Evolutionary conservation across 2,329 filamentous ascomycete species (phyloP), one percentile per base, ranked within the genome.

Genomic region (Amylocarpus encephaloides): DNA sequence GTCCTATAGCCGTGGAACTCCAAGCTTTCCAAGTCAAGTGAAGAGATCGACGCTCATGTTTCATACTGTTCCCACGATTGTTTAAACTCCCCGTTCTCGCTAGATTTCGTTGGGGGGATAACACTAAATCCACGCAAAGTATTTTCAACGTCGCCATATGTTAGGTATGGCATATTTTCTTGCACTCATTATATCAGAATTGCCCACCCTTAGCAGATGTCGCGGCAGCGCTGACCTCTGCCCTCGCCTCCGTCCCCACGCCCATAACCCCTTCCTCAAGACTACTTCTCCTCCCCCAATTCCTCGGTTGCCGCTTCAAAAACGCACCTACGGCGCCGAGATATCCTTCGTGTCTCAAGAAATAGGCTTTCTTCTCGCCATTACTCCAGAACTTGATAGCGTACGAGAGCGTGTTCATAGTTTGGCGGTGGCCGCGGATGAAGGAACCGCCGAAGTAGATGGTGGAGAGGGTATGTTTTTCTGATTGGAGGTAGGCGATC

Each of bases 371-470:
- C 69, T 95, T 96, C 64, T 83, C 77, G 38, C 91, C 92, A 65
- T 93, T 89, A 59, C 86, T 90, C 93, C 93, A 98, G 71, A 97
- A 98, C 61, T 89, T 89, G 71, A 98, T 96, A 65, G 92, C 93
- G 65, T 95, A 98, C 49, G 86, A 91, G 9, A 98, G 75, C 0
- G 93, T 97, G 69, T 97, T 95, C 81, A 98, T 98, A 11, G 93
- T 98, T 71, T 97, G 93, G 13, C 87, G 83, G 68, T 98, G 93
- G 36, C 93, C 93, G 38, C 93, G 84, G 65, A 98, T 97, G 67
- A 97, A 98, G 6, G 87, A 93, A 19, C 93, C 93, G 18, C 93
- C 93, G 69, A 98, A 98, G 73, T 98, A 98, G 54, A 98, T 97
- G 64, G 92, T 83, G 56, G 88, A 86, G 22, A 97, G 75, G 41